Evolutionary conservation across 768 basidiomycete species (phyloP).

Genomic region (Boletus rubropictus): DNA sequence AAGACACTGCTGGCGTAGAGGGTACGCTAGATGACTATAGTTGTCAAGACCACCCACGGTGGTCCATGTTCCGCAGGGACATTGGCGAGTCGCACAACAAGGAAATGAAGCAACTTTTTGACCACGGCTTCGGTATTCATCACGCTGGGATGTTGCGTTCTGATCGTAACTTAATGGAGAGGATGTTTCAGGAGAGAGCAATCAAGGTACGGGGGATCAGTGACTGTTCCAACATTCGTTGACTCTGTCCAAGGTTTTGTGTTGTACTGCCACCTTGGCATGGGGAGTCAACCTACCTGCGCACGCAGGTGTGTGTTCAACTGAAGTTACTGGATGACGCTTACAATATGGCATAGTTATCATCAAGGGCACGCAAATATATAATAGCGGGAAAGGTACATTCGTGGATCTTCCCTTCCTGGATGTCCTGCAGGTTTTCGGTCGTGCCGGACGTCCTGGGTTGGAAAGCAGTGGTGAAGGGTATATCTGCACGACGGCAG

Average conservation of each 20-base stretch:
- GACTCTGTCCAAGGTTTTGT: conserved; percentile 63
- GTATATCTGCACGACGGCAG: conserved; percentile 91
- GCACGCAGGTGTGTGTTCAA: conserved; percentile 67
- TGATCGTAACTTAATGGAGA: conserved; percentile 93
- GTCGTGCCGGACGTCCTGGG: conserved; percentile 86
- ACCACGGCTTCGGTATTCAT: conserved; percentile 91
- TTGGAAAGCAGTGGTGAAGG: conserved; percentile 92
- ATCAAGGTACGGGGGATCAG: conserved; percentile 64
- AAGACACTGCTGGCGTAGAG: conserved; percentile 69
- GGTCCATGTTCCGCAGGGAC: conserved; percentile 65
- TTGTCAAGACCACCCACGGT: conserved; percentile 77
- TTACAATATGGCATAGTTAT: conserved; percentile 48
- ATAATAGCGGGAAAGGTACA: conserved; percentile 83
- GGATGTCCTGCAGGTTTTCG: conserved; percentile 96
- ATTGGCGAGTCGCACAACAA: conserved; percentile 83
- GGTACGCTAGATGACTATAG: conserved; percentile 73
- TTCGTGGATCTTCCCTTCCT: conserved; percentile 91
- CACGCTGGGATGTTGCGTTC: conserved; percentile 97
- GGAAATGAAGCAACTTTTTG: conserved; percentile 94
- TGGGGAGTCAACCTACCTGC: conserved; percentile 99
- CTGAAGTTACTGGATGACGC: conserved; percentile 1
- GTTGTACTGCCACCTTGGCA: conserved; percentile 95
- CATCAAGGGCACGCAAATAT: conserved; percentile 97
- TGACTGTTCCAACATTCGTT: neutral
- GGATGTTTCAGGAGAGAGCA: conserved; percentile 82